phyloP scores from a whole-genome alignment of 2,329 filamentous ascomycete species.

The Aspergillus ustus region DNA sequence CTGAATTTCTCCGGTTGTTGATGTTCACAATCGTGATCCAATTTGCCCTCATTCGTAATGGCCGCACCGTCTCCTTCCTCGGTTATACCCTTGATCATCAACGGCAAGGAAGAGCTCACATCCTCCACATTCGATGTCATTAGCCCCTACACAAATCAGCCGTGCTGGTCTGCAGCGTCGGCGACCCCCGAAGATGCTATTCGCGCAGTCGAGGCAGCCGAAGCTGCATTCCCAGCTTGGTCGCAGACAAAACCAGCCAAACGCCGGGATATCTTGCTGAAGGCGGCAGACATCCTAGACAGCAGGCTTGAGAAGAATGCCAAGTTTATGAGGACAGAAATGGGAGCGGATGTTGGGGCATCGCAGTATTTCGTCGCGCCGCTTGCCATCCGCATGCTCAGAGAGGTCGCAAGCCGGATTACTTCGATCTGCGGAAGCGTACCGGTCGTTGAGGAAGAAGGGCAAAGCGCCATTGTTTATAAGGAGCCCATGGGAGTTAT shows the following conservation, averaged over 20 bases:
- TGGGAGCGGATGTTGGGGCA: slow-evolving; percentile 65
- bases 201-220: slow-evolving; percentile 42
- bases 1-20: neutral
- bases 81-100: slow-evolving; percentile 44
- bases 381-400: slow-evolving; percentile 49
- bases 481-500: slow-evolving; percentile 76
- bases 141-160: slow-evolving; percentile 58
- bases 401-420: slow-evolving; percentile 13
- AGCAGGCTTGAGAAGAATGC: slow-evolving; percentile 43
- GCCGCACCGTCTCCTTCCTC: slow-evolving; percentile 12
- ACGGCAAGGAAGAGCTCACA: slow-evolving; percentile 39
- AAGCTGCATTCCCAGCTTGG: slow-evolving; percentile 70
- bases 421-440: slow-evolving; percentile 11
- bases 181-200: slow-evolving; percentile 49
- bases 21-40: neutral
- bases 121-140: slow-evolving; percentile 50
- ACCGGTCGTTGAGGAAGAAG: slow-evolving; percentile 7
- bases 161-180: slow-evolving; percentile 60
- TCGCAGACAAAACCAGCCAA: slow-evolving; percentile 61
- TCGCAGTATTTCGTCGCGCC: slow-evolving; percentile 37
- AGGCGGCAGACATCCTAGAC: slow-evolving; percentile 64
- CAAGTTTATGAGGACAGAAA: slow-evolving; percentile 57
- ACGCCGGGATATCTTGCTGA: slow-evolving; percentile 71
- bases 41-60: slow-evolving; percentile 8
- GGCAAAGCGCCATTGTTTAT: slow-evolving; percentile 47